These are phyloP conservation scores for Penicillium sp. DNA, from an alignment of 2,329 filamentous ascomycete genomes.

Conservation along the genomic window DNA sequence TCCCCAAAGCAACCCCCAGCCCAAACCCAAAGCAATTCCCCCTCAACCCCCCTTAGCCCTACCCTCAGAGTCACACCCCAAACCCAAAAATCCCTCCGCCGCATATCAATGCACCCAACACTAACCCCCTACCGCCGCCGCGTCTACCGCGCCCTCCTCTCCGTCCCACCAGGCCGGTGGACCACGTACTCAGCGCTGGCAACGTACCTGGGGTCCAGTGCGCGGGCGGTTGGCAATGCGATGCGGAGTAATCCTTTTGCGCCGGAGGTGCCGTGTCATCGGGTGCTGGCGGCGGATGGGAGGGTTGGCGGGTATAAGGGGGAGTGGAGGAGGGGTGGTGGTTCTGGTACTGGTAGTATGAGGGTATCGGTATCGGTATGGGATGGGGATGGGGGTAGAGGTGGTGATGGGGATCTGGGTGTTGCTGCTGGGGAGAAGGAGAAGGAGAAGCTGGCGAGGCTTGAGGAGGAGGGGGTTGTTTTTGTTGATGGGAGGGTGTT, in stretches of 20 bases:
- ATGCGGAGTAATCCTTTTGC: constrained; percentile 77
- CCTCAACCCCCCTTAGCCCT: background rate
- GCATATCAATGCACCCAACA: constrained; percentile 44
- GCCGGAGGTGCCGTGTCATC: constrained; percentile 75
- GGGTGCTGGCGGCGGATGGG: constrained; percentile 71
- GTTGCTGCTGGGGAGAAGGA: constrained; percentile 28
- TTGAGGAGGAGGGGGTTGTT: constrained; percentile 35
- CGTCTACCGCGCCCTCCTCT: constrained; percentile 69
- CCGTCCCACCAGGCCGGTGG: constrained; percentile 70
- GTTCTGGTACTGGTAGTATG: no score
- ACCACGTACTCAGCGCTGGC: constrained; percentile 75
- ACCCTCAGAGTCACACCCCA: background rate
- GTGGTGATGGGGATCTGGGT: constrained; percentile 35
- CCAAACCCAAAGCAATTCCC: constrained; percentile 1
- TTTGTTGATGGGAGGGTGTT: constrained; percentile 31
- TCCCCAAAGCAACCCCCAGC: background rate
- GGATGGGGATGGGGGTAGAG: no score
- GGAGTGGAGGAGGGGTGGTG: no score
- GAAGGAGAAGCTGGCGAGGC: constrained; percentile 36
- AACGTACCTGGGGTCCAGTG: constrained; percentile 63
- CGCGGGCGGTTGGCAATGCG: constrained; percentile 73
- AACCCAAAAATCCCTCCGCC: constrained; percentile 34
- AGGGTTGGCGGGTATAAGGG: constrained; percentile 27
- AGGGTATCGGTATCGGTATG: no score
- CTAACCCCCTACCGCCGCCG: constrained; percentile 50